Evolutionary conservation across 495 filamentous ascomycete species (phyloP), one percentile per base, ranked within the genome.

Genomic region (Hypoxylon subgilvum): DNA sequence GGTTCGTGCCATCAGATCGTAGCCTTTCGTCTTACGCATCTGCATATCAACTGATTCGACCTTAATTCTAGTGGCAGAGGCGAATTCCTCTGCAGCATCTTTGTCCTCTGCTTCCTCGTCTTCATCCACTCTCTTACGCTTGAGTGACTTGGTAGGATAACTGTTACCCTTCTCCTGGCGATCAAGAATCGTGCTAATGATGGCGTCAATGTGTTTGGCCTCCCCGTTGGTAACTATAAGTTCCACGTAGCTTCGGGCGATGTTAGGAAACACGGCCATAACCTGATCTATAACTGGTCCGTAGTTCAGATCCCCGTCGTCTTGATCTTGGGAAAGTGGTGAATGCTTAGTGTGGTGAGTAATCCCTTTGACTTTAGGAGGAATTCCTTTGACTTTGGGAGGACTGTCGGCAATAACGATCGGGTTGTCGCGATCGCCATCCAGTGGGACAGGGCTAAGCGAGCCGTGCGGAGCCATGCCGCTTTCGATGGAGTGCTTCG

Each of bases 191-290:
- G 41, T 16, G 3, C 40, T 30, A 21, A 74, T 63, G 16, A 71
- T 31, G 1, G 10, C 23, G 10, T 69, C 62, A 2, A 48, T 7
- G 21, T 69, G 27, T 27, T 69, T 57, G 0, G 16, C 16, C 38
- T 66, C 35, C 14, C 61, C 38, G n/a, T n/a, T n/a, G 2, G 25
- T 4, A 1, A 32, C 48, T n/a, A 68, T 16, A 5, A 49, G 18
- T 4, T 44, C 18, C 1, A 76, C 45, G 35, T 72, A 69, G 0
- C 73, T 47, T 0, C 23, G 69, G 40, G 72, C 76, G 5, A 79
- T 73, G 32, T 78, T 69, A 0, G 76, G 74, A 43, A 79, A 76
- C 6, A 69, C 50, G 6, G 30, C 28, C 27, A 64, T 48, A n/a
- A 74, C 61, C 12, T 28, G 47, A 18, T 66, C 52, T 30, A 63